phyloP scores from a whole-genome alignment of 441 rosid genomes.

The Populus trichocarpa region DNA sequence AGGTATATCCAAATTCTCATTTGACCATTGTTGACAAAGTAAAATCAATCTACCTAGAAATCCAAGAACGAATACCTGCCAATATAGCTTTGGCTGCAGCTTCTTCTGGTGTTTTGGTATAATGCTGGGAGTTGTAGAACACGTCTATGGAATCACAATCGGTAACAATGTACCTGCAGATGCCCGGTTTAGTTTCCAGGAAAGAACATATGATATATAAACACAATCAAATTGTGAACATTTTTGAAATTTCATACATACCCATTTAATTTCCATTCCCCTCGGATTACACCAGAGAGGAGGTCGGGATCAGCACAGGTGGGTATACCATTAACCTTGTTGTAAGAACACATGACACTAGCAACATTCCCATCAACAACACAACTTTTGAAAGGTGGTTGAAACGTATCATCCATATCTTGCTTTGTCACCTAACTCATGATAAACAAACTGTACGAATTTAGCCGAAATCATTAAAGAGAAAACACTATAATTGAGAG shows the following conservation, averaged over 20 bases:
- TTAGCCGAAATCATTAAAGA: neutral
- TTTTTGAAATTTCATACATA: constrained; percentile 6
- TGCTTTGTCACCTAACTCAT: constrained; percentile 75
- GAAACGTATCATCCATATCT: constrained; percentile 87
- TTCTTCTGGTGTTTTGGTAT: constrained; percentile 79
- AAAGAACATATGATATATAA: neutral
- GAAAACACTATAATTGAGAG: neutral
- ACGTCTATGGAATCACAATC: constrained; percentile 82
- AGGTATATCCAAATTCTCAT: neutral
- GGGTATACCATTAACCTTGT: constrained; percentile 83
- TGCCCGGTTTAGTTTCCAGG: neutral
- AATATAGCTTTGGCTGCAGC: constrained; percentile 69
- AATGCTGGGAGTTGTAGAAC: constrained; percentile 55
- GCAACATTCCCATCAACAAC: constrained; percentile 92
- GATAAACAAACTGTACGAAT: neutral
- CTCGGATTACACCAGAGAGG: constrained; percentile 60
- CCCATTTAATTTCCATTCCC: constrained; percentile 90
- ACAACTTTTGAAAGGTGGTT: constrained; percentile 93
- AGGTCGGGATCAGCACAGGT: constrained; percentile 83
- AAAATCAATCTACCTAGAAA: neutral
- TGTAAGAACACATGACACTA: constrained; percentile 92
- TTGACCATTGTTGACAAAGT: neutral
- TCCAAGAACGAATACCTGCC: constrained; percentile 37
- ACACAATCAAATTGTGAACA: neutral
- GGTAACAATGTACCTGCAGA: constrained; percentile 70